A percentile compares a stretch with the other conserved stretches of the same genome.
Evolutionary conservation across 495 filamentous ascomycete genomes (phyloP).

Genomic region (Cercophora newfieldiana): DNA sequence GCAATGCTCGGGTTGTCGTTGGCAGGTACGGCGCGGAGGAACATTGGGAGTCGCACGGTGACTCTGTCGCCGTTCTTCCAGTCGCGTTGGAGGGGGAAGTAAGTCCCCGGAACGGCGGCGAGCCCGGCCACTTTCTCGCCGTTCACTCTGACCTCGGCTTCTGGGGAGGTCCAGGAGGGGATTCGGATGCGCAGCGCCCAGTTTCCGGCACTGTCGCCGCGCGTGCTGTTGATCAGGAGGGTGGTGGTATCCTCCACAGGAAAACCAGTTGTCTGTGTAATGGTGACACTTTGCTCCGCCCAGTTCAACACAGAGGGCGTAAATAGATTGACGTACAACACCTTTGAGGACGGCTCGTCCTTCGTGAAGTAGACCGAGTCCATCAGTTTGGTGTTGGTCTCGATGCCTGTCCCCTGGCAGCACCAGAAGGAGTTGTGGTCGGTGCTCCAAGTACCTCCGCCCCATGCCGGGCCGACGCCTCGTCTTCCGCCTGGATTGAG

Average conservation of each 20-base stretch:
- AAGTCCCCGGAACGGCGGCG: conserved; percentile 27
- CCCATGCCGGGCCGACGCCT: conserved; percentile 26
- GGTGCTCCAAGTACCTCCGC: conserved; percentile 28
- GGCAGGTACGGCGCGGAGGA: conserved; percentile 30
- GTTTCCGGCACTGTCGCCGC: conserved; percentile 11
- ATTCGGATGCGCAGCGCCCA: conserved; percentile 36
- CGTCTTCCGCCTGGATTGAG: conserved; percentile 36
- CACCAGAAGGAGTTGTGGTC: conserved; percentile 29
- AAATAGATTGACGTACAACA: conserved; percentile 39
- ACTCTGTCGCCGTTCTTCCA: conserved; percentile 39
- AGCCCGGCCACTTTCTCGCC: conserved; percentile 22
- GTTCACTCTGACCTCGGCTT: conserved; percentile 34
- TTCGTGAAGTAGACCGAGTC: conserved; percentile 25
- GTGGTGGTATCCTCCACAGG: conserved; percentile 33
- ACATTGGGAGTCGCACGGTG: conserved; percentile 35
- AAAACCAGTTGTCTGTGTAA: conserved; percentile 34
- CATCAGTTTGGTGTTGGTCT: conserved; percentile 28
- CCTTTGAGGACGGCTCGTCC: conserved; percentile 3
- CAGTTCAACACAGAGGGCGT: conserved; percentile 37
- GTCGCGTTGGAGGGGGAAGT: conserved; percentile 28
- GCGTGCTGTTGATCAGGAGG: conserved; percentile 20
- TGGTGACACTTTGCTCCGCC: conserved; percentile 23
- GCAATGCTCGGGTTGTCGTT: conserved; percentile 37
- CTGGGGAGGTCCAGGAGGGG: conserved; percentile 33
- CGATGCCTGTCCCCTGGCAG: conserved; percentile 26